phyloP scores from a whole-genome alignment of 1,139 yeast species.

The Geotrichum aggregatum region DNA sequence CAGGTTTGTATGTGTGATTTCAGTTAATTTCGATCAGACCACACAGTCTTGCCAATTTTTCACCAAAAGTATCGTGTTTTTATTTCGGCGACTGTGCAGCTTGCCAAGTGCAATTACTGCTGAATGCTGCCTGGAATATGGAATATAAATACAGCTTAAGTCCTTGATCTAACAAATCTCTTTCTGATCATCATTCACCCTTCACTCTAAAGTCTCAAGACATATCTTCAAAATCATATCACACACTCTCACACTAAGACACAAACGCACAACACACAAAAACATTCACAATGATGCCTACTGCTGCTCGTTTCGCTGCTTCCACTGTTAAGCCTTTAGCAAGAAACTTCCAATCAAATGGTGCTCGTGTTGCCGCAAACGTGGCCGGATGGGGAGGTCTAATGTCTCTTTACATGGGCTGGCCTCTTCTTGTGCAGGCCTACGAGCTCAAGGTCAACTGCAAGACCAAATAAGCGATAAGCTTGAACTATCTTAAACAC shows the following conservation, averaged over 20 bases:
- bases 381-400: constrained; percentile 13
- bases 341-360: constrained; percentile 3
- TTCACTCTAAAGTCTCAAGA: neutral
- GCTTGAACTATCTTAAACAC: too few species aligned
- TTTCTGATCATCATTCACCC: neutral
- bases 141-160: neutral
- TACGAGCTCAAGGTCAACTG: constrained; percentile 7
- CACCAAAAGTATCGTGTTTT: too few species aligned
- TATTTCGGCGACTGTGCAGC: neutral
- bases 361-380: constrained; percentile 13
- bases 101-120: neutral
- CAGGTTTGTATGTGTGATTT: too few species aligned
- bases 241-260: neutral
- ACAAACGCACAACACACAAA: neutral
- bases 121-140: neutral
- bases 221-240: neutral
- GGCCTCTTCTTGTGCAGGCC: constrained; percentile 12
- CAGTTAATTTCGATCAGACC: neutral
- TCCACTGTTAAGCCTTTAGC: neutral
- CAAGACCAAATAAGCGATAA: neutral
- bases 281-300: constrained; percentile 9
- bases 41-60: neutral
- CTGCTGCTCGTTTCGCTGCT: constrained; percentile 17
- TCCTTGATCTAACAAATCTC: neutral
- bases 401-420: constrained; percentile 15